Evolutionary conservation across 1,139 yeast species (phyloP), one percentile per base, ranked within the genome.

Genomic region (Hemisphaericaspora xylofermentans): DNA sequence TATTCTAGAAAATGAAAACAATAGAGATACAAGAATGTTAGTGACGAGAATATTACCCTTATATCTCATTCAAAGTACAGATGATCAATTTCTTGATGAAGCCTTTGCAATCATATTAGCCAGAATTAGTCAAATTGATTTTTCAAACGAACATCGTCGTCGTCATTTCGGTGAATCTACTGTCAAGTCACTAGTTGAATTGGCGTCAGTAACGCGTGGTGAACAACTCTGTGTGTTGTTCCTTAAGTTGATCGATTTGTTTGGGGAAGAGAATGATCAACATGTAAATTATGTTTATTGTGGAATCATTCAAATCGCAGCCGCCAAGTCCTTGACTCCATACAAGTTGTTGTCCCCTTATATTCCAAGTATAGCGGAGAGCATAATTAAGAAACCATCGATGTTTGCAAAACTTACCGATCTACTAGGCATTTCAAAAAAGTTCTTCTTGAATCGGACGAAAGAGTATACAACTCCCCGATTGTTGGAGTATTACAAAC

Each of bases 341-440:
- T 82, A 83, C 66, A 87, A 85, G 54, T 61, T 93, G 14, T 64
- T 89, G 27, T 78, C 88, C 3, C 96, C 96, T 0, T 86, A 80
- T 49, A 73, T 93, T 55, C 87, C 94, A 1, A 76, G 85, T 38
- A 69, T 89, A n/a, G 77, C 93, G 31, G 76, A 82, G 40, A 73
- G 77, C 36, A 70, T 88, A 13, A 81, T 88, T 2, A 80, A 80
- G 46, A 78, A 77, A 39, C 78, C 82, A 0, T 64, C 70, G n/a
- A 66, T 86, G 42, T 69, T 87, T 28, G 68, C 68, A 17, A 74
- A 77, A 45, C 68, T 93, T 13, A 76, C 91, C 6, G 81, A 80
- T 32, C 66, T 88, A 6, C 67, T 88, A 25, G 85, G 82, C 1
- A 76, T 88, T 34, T 70, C 86, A 1, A 66, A 73, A 5, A 71